phyloP scores from a whole-genome alignment of 164 flowering plant species.

The Vitis rotundifolia region DNA sequence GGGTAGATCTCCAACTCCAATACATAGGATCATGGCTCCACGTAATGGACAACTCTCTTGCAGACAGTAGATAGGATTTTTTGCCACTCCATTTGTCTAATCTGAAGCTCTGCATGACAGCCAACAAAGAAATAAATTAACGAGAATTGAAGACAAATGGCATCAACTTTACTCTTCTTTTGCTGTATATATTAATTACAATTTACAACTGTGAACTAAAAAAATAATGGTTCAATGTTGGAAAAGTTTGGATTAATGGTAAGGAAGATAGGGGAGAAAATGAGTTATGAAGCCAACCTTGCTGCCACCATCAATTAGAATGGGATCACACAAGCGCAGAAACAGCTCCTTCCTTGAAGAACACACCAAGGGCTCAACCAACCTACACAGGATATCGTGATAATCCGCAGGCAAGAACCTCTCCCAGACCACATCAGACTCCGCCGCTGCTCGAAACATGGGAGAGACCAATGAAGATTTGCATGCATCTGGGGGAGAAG shows the following conservation, averaged over 20 bases:
- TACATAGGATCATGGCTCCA: conserved; percentile 21
- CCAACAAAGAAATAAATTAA: neutral
- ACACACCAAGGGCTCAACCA: conserved; percentile 2
- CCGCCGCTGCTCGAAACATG: conserved; percentile 26
- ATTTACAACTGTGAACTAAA: no score
- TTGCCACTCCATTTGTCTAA: conserved; percentile 33
- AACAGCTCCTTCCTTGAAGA: conserved; percentile 44
- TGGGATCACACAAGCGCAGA: conserved; percentile 25
- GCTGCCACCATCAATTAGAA: conserved; percentile 36
- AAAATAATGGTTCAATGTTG: no score
- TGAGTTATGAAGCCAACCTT: conserved; percentile 18
- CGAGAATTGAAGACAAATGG: no score
- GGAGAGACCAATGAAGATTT: conserved; percentile 30
- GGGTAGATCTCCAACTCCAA: conserved; percentile 37
- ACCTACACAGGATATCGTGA: conserved; percentile 16
- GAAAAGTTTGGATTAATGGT: no score
- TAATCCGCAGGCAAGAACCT: conserved; percentile 43
- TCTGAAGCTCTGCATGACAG: conserved; percentile 22
- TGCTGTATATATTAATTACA: neutral
- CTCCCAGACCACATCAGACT: conserved; percentile 44
- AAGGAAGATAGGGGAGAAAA: no score
- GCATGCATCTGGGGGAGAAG: conserved; percentile 42
- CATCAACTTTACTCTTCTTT: no score
- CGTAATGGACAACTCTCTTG: conserved; percentile 37
- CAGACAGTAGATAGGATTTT: conserved; percentile 29